Base-by-base conservation (phyloP, 768 basidiomycete genomes). In the Pisolithus marmoratus region DNA sequence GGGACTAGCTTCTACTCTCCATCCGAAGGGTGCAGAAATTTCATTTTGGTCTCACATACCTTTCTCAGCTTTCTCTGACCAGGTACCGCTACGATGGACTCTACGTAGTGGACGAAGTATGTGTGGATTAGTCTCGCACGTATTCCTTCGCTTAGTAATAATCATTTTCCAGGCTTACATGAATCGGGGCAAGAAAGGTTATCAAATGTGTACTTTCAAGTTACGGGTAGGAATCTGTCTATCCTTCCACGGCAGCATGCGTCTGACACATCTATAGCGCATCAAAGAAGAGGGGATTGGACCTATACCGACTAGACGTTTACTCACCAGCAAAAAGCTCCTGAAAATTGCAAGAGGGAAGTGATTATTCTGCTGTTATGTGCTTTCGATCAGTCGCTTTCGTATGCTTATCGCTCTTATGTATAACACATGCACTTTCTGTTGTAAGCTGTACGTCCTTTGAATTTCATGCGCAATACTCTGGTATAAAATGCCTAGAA, bases 81-180 rank as follows among this genome's bases (percentile, higher is more conserved):
- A 68, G 69, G 48, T 69, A 58, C 45, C 60, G 67, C 43, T 69
- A 69, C 38, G 67, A 69, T 24, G 67, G 67, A 5, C 56, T 69
- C 12, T 70, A 69, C 38, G 22, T 60, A 4, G 67, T 69, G 1
- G 57, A 60, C 11, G 52, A 50, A 2, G 67, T 69, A 24, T 19
- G 43, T 29, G 57, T 58, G 8, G 5, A 15, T 31, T 36, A 1
- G 23, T 48, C 49, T 8, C 3, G 54, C 36, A 4, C 1, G 2
- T 8, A 24, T 19, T 17, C n/a, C n/a, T 9, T 8, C 20, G 41
- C 55, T 53, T 58, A 23, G 63, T 36, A 36, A 19, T 23, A 9
- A 7, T 24, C 26, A 27, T 44, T 19, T 5, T 23, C 8, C 24
- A 68, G 67, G 60, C 61, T 9, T 42, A 34, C 38, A 46, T 50